phyloP scores from a whole-genome alignment of 2,329 filamentous ascomycete genomes.

The Exophiala aquamarina region DNA sequence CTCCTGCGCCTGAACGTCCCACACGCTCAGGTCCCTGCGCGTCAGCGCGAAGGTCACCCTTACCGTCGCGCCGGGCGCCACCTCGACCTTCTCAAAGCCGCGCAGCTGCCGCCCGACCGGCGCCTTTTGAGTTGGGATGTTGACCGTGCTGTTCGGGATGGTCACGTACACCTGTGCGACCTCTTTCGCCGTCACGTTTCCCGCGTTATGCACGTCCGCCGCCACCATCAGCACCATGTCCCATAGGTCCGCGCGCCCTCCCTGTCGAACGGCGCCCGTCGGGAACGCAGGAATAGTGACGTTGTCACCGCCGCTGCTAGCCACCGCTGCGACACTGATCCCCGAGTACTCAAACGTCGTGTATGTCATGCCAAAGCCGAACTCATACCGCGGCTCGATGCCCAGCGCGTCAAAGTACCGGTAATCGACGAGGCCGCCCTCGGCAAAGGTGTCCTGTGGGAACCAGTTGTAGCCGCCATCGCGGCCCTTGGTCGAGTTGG shows the following conservation, averaged over 20 bases:
- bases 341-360: slow-evolving; percentile 59
- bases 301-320: slow-evolving; percentile 53
- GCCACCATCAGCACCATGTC: slow-evolving; percentile 44
- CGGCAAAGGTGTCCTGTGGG: no score
- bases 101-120: slow-evolving; percentile 58
- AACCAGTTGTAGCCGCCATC: no score
- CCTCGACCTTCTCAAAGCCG: slow-evolving; percentile 67
- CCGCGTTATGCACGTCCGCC: slow-evolving; percentile 17
- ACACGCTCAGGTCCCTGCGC: slow-evolving; percentile 69
- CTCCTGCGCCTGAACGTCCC: slow-evolving; percentile 66
- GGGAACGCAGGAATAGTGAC: slow-evolving; percentile 57
- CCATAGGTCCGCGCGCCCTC: slow-evolving; percentile 67
- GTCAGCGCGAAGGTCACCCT: slow-evolving; percentile 61
- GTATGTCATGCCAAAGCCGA: slow-evolving; percentile 83
- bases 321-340: slow-evolving; percentile 51
- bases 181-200: slow-evolving; percentile 6
- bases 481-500: no score
- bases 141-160: slow-evolving; percentile 35
- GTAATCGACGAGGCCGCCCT: slow-evolving; percentile 86
- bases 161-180: slow-evolving; percentile 21
- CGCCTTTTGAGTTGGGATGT: no score
- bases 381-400: slow-evolving; percentile 76
- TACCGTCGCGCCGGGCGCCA: slow-evolving; percentile 55
- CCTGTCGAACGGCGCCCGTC: slow-evolving; percentile 62
- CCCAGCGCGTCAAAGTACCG: slow-evolving; percentile 77